Conservation (phyloP, 805 yeast species). For the Tetrapisispora namnaoensis region DNA sequence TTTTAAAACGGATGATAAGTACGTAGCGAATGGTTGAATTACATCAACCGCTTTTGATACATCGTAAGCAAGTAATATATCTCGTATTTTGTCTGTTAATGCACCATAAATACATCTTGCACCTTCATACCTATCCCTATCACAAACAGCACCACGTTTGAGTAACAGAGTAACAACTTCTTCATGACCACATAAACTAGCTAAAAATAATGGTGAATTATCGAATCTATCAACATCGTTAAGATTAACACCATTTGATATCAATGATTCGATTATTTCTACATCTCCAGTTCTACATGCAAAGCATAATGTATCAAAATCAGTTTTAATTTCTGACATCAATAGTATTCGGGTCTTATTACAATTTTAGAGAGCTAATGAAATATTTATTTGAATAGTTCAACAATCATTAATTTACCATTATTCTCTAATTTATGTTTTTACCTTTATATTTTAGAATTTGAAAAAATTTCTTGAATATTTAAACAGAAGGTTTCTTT, state of each 20-base stretch:
- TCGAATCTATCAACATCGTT: conserved; percentile 58
- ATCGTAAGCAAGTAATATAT: conserved; percentile 48
- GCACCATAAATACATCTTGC: conserved; percentile 75
- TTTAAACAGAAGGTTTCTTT: no score
- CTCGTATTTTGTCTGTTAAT: conserved; percentile 53
- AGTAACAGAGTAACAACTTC: conserved; percentile 51
- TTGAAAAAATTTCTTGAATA: no score
- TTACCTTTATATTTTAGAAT: no score
- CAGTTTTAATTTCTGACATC: conserved; percentile 4
- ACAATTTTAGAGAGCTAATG: neutral
- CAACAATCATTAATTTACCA: neutral
- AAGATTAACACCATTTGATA: conserved; percentile 41
- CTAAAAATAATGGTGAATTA: conserved; percentile 63
- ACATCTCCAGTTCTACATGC: conserved; percentile 66
- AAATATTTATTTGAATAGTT: no score
- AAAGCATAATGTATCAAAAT: conserved; percentile 41
- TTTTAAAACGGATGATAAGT: conserved; percentile 38
- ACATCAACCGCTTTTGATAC: conserved; percentile 59
- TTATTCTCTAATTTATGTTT: neutral
- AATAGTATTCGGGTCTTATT: neutral
- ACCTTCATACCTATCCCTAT: conserved; percentile 74
- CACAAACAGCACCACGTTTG: conserved; percentile 64
- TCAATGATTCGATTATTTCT: conserved; percentile 49
- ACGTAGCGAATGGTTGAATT: conserved; percentile 64
- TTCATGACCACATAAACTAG: conserved; percentile 67